Conservation (phyloP, 352 stramenopile genomes). For the Thalassiosira livingstoniorum region DNA sequence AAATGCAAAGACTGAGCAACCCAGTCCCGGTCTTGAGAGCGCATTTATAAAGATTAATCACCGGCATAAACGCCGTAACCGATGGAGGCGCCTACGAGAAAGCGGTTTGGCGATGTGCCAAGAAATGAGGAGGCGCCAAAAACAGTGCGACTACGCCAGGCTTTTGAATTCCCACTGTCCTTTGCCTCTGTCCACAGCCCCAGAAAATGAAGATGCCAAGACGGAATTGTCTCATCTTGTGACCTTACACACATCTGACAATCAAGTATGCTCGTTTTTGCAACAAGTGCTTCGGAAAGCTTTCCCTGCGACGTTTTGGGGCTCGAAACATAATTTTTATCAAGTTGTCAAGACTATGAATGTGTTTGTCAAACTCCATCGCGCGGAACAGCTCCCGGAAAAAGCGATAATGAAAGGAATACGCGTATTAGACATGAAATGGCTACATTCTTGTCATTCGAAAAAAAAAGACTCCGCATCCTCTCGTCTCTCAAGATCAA, state of each 20-base stretch:
- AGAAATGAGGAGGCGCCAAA: conserved; percentile 61
- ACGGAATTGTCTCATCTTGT: conserved; percentile 46
- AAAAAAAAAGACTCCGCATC: not conserved
- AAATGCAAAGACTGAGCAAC: too few relatives aligned
- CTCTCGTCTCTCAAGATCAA: conserved; percentile 39
- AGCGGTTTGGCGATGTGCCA: conserved; percentile 64
- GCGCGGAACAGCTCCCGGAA: conserved; percentile 70
- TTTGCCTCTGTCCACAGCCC: conserved; percentile 19
- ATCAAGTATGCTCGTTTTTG: conserved; percentile 73
- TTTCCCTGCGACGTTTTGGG: conserved; percentile 78
- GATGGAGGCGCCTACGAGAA: conserved; percentile 65
- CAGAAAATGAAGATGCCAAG: conserved; percentile 14
- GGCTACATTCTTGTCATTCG: conserved; percentile 55
- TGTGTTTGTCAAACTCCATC: conserved; percentile 73
- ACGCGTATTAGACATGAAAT: conserved; percentile 71
- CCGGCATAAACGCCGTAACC: conserved; percentile 51
- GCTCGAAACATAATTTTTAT: conserved; percentile 75
- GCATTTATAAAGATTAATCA: too few relatives aligned
- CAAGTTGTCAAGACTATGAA: conserved; percentile 52
- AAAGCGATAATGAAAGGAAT: conserved; percentile 75
- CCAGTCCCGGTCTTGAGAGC: too few relatives aligned
- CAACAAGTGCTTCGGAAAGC: conserved; percentile 52
- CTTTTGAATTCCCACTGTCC: conserved; percentile 72
- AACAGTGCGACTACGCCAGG: conserved; percentile 75
- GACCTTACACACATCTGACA: conserved; percentile 46